Conservation (phyloP, 176 grass and related monocot genomes). For the Oryza coarctata region DNA sequence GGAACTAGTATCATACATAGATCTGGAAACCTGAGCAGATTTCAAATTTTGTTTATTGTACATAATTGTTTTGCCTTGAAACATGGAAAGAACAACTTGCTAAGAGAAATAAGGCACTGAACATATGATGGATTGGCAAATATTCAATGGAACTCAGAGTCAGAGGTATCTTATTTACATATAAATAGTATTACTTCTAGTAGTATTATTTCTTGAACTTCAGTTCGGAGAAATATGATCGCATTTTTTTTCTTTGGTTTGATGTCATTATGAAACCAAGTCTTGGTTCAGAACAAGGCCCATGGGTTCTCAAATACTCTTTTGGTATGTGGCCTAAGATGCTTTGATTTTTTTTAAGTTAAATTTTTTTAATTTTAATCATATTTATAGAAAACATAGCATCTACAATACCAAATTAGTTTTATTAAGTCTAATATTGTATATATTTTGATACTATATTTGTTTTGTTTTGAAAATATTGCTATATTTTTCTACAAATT, state of each 20-base stretch:
- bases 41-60: not conserved
- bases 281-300: not conserved
- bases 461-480: no score
- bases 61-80: slow-evolving; percentile 1
- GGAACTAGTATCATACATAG: not conserved
- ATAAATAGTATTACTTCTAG: not conserved
- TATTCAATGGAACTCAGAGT: not conserved
- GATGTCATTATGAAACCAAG: not conserved
- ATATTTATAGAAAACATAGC: no score
- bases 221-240: not conserved
- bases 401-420: no score
- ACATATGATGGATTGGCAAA: slow-evolving; percentile 9
- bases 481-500: no score
- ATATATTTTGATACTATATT: no score
- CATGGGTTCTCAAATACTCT: not conserved
- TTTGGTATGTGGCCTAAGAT: not conserved
- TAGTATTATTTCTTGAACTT: not conserved
- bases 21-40: slow-evolving; percentile 8
- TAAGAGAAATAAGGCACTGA: not conserved
- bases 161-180: not conserved
- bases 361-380: no score
- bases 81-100: slow-evolving; percentile 14
- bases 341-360: no score
- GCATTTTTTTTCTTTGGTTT: not conserved
- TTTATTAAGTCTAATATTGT: no score